phyloP scores from a whole-genome alignment of 176 grass and related monocot genomes.

The Tillandsia fasciculata region DNA sequence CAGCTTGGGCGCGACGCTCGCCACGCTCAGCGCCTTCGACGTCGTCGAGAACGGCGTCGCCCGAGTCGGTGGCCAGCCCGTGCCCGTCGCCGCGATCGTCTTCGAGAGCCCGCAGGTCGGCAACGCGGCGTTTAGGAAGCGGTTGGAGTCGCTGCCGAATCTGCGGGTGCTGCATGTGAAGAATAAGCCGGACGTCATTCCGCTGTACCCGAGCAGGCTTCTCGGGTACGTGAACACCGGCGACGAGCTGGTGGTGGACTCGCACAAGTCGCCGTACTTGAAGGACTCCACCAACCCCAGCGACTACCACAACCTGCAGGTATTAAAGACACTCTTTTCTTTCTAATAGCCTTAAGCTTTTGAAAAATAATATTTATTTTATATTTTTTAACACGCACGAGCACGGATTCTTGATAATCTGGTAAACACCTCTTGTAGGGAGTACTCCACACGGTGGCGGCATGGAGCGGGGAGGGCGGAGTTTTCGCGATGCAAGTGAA shows the following conservation, averaged over 20 bases:
- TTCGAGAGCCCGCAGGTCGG: constrained; percentile 84
- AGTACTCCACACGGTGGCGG: constrained; percentile 65
- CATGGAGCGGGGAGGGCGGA: constrained; percentile 46
- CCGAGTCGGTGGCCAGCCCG: constrained; percentile 17
- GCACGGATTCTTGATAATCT: too few species aligned
- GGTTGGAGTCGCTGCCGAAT: constrained; percentile 41
- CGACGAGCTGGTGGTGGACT: constrained; percentile 36
- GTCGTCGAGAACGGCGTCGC: constrained; percentile 53
- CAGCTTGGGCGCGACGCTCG: constrained; percentile 74
- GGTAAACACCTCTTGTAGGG: constrained; percentile 24
- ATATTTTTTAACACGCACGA: too few species aligned
- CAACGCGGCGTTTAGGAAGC: constrained; percentile 66
- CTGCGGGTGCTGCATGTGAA: constrained; percentile 54
- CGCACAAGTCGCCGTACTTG: constrained; percentile 59
- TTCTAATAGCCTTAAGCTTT: too few species aligned
- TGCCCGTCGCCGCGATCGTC: constrained; percentile 66
- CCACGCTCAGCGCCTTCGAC: constrained; percentile 67
- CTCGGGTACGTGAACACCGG: constrained; percentile 49
- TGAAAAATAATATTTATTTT: too few species aligned
- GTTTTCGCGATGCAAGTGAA: constrained; percentile 71
- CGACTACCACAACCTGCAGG: constrained; percentile 72
- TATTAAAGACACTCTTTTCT: too few species aligned
- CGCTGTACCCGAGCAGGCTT: constrained; percentile 52
- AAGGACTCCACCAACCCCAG: constrained; percentile 38
- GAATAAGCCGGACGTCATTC: constrained; percentile 68